phyloP scores from a whole-genome alignment of 139 green algal species.

The Haematococcus lacustris region DNA sequence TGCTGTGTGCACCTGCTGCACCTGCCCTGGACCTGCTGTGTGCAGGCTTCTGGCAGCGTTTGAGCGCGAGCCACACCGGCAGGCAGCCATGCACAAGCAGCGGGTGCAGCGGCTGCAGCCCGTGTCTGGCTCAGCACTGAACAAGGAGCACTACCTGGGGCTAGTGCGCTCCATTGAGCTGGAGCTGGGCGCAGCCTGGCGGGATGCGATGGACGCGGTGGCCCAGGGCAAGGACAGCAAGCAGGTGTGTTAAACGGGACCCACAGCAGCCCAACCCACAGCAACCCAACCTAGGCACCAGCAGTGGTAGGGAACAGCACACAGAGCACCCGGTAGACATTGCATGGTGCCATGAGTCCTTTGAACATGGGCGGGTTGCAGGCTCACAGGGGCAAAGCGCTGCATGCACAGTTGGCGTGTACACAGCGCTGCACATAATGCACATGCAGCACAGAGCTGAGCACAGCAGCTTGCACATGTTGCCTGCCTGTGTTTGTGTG shows the following conservation, averaged over 20 bases:
- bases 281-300: background rate
- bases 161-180: constrained; percentile 33
- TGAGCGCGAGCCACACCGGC: constrained; percentile 25
- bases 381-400: too few species aligned
- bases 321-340: too few species aligned
- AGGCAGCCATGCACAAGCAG: constrained; percentile 33
- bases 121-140: constrained; percentile 19
- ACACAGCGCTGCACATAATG: too few species aligned
- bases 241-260: background rate
- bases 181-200: constrained; percentile 34
- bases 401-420: too few species aligned
- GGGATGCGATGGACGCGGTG: background rate
- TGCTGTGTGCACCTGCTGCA: background rate
- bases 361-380: too few species aligned
- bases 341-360: too few species aligned
- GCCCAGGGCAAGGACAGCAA: background rate
- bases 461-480: too few species aligned
- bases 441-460: too few species aligned
- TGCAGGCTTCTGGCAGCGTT: constrained; percentile 43
- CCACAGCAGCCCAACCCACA: background rate
- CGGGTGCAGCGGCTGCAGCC: constrained; percentile 29
- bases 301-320: background rate
- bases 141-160: constrained; percentile 29
- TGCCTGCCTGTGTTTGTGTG: too few species aligned
- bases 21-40: background rate